Evolutionary conservation across 1,139 yeast species (phyloP).

Genomic region (Hansenula anomala): DNA sequence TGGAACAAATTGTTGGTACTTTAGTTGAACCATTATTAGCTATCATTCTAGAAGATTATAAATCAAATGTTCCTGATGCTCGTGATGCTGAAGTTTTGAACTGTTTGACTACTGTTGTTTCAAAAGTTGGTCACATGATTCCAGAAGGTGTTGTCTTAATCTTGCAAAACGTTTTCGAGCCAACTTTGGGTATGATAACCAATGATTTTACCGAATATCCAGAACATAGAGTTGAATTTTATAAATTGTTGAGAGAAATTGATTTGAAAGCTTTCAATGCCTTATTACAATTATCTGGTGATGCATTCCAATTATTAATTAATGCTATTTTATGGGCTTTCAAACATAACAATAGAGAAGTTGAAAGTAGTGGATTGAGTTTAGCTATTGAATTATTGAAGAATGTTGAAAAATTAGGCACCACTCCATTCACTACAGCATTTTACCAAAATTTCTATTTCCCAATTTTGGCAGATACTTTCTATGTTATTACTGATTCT

Average conservation of each 20-base stretch:
- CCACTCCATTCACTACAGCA: slow-evolving; percentile 74
- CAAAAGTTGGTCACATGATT: slow-evolving; percentile 81
- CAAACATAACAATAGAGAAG: slow-evolving; percentile 94
- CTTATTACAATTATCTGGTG: slow-evolving; percentile 82
- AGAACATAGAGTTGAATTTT: slow-evolving; percentile 95
- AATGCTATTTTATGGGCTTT: slow-evolving; percentile 98
- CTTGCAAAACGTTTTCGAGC: slow-evolving; percentile 87
- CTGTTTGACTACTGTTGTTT: slow-evolving; percentile 88
- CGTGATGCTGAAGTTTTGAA: slow-evolving; percentile 96
- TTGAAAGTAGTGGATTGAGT: slow-evolving; percentile 84
- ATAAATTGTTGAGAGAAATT: slow-evolving; percentile 82
- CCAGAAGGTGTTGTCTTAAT: slow-evolving; percentile 89
- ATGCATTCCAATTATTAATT: slow-evolving; percentile 84
- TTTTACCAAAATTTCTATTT: slow-evolving; percentile 88
- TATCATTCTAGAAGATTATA: slow-evolving; percentile 88
- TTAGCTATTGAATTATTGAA: slow-evolving; percentile 76
- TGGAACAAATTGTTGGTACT: slow-evolving; percentile 80
- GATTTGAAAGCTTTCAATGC: slow-evolving; percentile 84
- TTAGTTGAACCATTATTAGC: slow-evolving; percentile 79
- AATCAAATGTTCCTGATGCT: slow-evolving; percentile 87
- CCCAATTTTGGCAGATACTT: slow-evolving; percentile 86
- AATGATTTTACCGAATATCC: slow-evolving; percentile 96
- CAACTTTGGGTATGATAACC: slow-evolving; percentile 92
- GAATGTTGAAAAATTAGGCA: slow-evolving; percentile 77
- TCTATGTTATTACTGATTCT: slow-evolving; percentile 90